These are phyloP conservation scores for Aspergillus ochraceoroseus DNA, from an alignment of 2,329 filamentous ascomycete species.

Conservation along the genomic window DNA sequence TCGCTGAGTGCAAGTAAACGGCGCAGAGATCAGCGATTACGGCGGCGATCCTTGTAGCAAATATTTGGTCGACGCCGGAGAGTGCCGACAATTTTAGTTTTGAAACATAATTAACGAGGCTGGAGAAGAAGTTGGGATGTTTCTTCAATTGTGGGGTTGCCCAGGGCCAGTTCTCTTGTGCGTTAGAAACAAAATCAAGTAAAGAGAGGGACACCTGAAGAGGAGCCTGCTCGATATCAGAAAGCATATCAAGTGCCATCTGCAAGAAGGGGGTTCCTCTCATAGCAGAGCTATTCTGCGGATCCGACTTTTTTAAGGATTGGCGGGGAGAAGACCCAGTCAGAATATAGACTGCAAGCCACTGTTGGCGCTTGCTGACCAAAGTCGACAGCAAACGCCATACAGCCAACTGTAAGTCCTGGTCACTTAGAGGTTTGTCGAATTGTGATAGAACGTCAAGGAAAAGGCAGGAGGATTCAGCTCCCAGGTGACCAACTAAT, in stretches of 20 bases:
- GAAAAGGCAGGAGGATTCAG: slow-evolving; percentile 77
- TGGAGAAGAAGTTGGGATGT: slow-evolving; percentile 67
- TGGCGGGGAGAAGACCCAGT: slow-evolving; percentile 82
- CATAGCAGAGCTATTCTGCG: slow-evolving; percentile 47
- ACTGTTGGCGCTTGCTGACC: slow-evolving; percentile 85
- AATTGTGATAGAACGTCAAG: slow-evolving; percentile 71
- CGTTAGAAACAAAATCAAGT: slow-evolving; percentile 78
- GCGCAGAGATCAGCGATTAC: slow-evolving; percentile 82
- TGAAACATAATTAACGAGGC: slow-evolving; percentile 65
- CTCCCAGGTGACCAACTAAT: slow-evolving; percentile 81
- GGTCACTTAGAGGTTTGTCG: slow-evolving; percentile 67
- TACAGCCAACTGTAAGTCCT: slow-evolving; percentile 60
- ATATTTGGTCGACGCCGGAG: slow-evolving; percentile 44
- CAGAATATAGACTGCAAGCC: slow-evolving; percentile 89
- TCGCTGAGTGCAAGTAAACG: slow-evolving; percentile 81
- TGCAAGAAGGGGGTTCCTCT: slow-evolving; percentile 64
- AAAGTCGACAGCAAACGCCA: slow-evolving; percentile 86
- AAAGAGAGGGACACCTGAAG: slow-evolving; percentile 66
- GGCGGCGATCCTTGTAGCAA: slow-evolving; percentile 68
- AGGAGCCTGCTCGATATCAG: slow-evolving; percentile 59
- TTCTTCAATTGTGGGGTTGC: slow-evolving; percentile 74
- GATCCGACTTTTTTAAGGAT: slow-evolving; percentile 53
- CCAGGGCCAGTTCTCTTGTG: slow-evolving; percentile 95
- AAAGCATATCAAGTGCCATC: slow-evolving; percentile 66
- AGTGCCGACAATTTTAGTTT: slow-evolving; percentile 55